A percentile compares a stretch with the other conserved stretches of the same genome.
phyloP scores from a whole-genome alignment of 331 rosid species.

The Prunus yedoensis region DNA sequence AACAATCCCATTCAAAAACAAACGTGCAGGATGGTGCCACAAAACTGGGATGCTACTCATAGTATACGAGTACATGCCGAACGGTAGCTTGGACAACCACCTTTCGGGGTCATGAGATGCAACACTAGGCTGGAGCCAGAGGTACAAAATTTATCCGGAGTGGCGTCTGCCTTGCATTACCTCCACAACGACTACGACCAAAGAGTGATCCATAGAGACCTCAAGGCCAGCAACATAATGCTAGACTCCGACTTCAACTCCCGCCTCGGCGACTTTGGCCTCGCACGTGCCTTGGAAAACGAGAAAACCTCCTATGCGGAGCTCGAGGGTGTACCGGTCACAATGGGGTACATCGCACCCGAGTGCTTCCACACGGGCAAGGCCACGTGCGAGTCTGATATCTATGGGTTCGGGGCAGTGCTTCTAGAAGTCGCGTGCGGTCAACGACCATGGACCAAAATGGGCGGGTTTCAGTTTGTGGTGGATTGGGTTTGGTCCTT shows the following conservation, averaged over 20 bases:
- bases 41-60: conserved; percentile 54
- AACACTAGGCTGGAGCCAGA: conserved; percentile 49
- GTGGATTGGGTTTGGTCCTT: conserved; percentile 84
- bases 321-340: conserved; percentile 61
- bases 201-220: conserved; percentile 70
- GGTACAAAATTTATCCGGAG: conserved; percentile 67
- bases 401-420: conserved; percentile 66
- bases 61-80: conserved; percentile 83
- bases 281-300: conserved; percentile 71
- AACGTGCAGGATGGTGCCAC: conserved; percentile 65
- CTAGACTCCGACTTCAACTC: conserved; percentile 65
- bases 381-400: conserved; percentile 67
- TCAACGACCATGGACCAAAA: conserved; percentile 58
- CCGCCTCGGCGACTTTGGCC: conserved; percentile 66
- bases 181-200: conserved; percentile 77
- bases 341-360: conserved; percentile 77
- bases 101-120: conserved; percentile 46
- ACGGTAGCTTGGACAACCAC: conserved; percentile 79
- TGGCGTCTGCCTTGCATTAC: conserved; percentile 66
- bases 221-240: conserved; percentile 81
- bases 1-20: conserved; percentile 6
- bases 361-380: conserved; percentile 81
- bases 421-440: conserved; percentile 71
- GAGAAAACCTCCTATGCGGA: conserved; percentile 66
- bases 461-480: conserved; percentile 39